phyloP scores from a whole-genome alignment of 441 rosid species.

The Breynia disticha region DNA sequence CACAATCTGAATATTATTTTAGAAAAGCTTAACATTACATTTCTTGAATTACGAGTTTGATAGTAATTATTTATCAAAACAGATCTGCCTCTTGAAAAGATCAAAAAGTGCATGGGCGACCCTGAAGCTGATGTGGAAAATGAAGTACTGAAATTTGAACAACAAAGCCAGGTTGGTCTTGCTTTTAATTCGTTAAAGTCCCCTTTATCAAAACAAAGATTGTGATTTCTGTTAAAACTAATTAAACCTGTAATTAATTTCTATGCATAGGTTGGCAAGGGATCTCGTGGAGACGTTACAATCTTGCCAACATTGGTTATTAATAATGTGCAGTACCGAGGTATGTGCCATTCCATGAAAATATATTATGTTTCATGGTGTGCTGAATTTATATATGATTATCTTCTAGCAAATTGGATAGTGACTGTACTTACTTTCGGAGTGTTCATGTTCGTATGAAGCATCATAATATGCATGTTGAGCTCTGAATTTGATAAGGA shows the following conservation, averaged over 20 bases:
- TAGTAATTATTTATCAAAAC: conserved; percentile 10
- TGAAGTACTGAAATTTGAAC: conserved; percentile 67
- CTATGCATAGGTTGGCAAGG: conserved; percentile 56
- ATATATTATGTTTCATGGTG: neutral
- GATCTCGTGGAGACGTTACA: conserved; percentile 81
- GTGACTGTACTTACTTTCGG: too few species aligned
- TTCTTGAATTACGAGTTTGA: conserved; percentile 7
- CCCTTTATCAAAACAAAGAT: neutral
- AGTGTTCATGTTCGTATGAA: too few species aligned
- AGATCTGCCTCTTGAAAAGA: conserved; percentile 70
- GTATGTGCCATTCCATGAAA: conserved; percentile 18
- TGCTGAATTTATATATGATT: neutral
- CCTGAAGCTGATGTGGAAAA: conserved; percentile 84
- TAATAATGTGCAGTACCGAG: conserved; percentile 79
- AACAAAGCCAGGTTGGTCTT: conserved; percentile 69
- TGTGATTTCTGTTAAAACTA: neutral
- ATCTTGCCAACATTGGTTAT: conserved; percentile 82
- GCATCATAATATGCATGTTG: too few species aligned
- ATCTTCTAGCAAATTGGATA: neutral
- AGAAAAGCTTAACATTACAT: neutral
- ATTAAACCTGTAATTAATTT: neutral
- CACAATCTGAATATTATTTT: neutral
- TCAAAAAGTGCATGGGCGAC: conserved; percentile 78
- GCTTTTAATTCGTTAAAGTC: neutral
- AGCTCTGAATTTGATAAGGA: neutral